Base-by-base conservation (phyloP, 345 rosid genomes). In the Rhodamnia rubescens region DNA sequence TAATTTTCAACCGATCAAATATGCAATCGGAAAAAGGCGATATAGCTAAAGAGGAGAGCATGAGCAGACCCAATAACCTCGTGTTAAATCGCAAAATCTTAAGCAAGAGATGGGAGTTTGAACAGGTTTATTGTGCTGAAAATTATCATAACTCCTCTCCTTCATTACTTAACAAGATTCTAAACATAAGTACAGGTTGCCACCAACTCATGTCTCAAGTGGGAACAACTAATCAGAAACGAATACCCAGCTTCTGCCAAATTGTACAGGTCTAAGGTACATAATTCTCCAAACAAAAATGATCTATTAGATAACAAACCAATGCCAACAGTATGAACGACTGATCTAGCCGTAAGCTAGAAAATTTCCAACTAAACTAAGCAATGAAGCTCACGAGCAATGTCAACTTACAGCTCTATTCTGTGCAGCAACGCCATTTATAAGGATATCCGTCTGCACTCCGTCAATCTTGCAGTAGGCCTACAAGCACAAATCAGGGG, bases 401-500 rank as follows among this genome's bases (percentile, higher is more conserved):
- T 52, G 85, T 64, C 80, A 58, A 90, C 98, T 94, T 92, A 96
- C 99, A 87, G 98, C 98, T 92, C 99, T 93, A 84, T 95, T 96
- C 90, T 96, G 99, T 26, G 88, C 86, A 86, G 91, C 90, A 89
- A 84, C 78, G 78, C 99, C 98, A 91, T 54, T 91, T 75, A 97
- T 92, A 22, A 97, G 94, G 90, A 97, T 82, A 89, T 97, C 98
- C 7, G 91, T 92, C 56, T 94, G 92, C 11, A 97, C 93, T 85
- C 97, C 96, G n/a, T 97, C 97, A 86, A 97, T 92, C 92, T 93
- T 97, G 94, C 99, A 95, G 85, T 97, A 97, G 22, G 98, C 99
- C 99, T 96, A 82, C 54, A 80, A 88, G 84, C 57, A 78, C 49
- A 64, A 36, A 82, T 22, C 57, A 59, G 81, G 9, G 57, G n/a